Conservation (phyloP, 139 green algal species). For the Yamagishiella unicocca region DNA sequence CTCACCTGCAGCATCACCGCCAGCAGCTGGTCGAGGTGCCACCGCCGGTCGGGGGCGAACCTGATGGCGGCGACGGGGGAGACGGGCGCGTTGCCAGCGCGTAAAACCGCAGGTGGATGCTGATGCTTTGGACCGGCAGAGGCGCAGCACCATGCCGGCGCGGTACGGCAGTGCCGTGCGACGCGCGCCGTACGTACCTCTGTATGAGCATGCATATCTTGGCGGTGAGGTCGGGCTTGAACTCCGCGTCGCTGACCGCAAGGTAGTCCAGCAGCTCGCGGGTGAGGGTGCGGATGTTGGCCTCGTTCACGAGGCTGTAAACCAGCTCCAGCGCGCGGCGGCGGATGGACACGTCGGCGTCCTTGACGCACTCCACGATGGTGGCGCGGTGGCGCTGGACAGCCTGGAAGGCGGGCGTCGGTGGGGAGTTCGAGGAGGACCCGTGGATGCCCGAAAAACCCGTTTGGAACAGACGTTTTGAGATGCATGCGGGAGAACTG, state of each 20-base stretch:
- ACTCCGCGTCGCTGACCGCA: slow-evolving; percentile 88
- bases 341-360: slow-evolving; percentile 86
- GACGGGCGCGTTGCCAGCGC: too few species aligned
- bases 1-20: slow-evolving; percentile 80
- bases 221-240: slow-evolving; percentile 95
- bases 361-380: slow-evolving; percentile 98
- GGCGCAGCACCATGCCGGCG: too few species aligned
- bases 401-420: slow-evolving; percentile 66
- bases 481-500: too few species aligned
- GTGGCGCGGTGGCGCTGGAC: slow-evolving; percentile 96
- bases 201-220: slow-evolving; percentile 94
- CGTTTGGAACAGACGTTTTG: too few species aligned
- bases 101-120: too few species aligned
- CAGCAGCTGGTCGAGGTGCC: slow-evolving; percentile 93
- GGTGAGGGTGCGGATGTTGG: slow-evolving; percentile 68
- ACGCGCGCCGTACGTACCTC: too few species aligned
- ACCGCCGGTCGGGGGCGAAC: slow-evolving; percentile 89
- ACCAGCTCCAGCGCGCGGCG: slow-evolving; percentile 95
- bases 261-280: slow-evolving; percentile 98
- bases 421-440: too few species aligned
- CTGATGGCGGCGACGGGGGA: slow-evolving; percentile 14
- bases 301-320: slow-evolving; percentile 75
- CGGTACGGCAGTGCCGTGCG: too few species aligned
- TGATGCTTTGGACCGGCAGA: too few species aligned
- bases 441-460: too few species aligned